Base-by-base conservation (phyloP, 2,329 filamentous ascomycete genomes). In the Myriosclerotinia duriaeana region DNA sequence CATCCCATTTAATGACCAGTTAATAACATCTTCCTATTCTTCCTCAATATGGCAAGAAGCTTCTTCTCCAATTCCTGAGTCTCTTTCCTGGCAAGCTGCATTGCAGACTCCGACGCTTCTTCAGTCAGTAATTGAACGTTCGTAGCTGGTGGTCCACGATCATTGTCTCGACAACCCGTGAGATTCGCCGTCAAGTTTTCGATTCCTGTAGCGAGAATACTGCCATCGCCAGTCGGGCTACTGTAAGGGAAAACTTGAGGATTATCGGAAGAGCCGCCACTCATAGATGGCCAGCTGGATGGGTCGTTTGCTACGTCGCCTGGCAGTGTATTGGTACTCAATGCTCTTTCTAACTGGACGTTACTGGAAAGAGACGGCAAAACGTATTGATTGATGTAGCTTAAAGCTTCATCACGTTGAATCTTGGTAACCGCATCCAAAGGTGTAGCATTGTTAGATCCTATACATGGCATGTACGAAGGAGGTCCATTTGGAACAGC, bases 381-480 rank as follows among this genome's bases (percentile, higher is more conserved):
- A 2, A 89, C 85, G 70, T 87, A 88, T 76, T 89, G 87, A 75
- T 89, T 89, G 77, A 89, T 88, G 76, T 88, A 89, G 75, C 83
- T 84, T 52, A 89, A 83, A 0, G 86, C 86, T 73, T 89, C 87
- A 71, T 89, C 86, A 15, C 86, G 83, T 75, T 87, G 86, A 70
- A 89, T 85, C 78, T 89, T 89, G 69, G 82, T 83, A 36, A 88
- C 82, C 1, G 86, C 85, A 71, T 89, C 86, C 67, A 83, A 81
- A 7, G 80, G 79, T 58, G 80, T 64, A 42, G 64, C 65, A 30
- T 66, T 70, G 46, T 70, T 72, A 38, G 70, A 71, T 12, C 61
- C 78, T 2, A 79, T 76, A 2, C n/a, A 38, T 1, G 86, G 86
- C 72, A 88, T 88, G 76, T 85, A 89, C 48, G 84, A 83, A 2